Conservation (phyloP, 352 stramenopile genomes). For the Aphanomyces invadans region DNA sequence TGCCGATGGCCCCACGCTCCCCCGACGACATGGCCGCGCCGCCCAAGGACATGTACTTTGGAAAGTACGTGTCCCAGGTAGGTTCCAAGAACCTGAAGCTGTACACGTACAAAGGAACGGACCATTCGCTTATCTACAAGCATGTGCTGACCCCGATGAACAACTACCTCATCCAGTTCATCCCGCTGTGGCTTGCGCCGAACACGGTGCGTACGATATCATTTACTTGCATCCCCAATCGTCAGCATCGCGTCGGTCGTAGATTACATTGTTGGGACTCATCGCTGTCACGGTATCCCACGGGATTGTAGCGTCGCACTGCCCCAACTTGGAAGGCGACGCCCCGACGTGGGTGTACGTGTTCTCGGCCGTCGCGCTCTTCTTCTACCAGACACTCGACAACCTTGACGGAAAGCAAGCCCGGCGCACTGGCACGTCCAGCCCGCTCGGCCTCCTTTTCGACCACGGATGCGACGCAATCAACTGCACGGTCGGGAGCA, state of each 20-base stretch:
- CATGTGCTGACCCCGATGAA: constrained; percentile 83
- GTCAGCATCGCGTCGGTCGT: too few relatives aligned
- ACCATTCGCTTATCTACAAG: constrained; percentile 85
- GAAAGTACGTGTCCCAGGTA: constrained; percentile 81
- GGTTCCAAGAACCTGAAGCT: constrained; percentile 76
- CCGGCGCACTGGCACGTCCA: constrained; percentile 68
- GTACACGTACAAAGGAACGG: constrained; percentile 78
- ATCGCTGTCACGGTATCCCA: constrained; percentile 57
- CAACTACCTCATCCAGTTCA: constrained; percentile 61
- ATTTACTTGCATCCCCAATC: too few relatives aligned
- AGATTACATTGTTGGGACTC: constrained; percentile 73
- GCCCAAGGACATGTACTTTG: constrained; percentile 78
- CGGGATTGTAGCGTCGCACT: constrained; percentile 56
- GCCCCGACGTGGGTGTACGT: constrained; percentile 64
- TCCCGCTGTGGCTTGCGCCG: constrained; percentile 72
- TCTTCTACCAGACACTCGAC: constrained; percentile 77
- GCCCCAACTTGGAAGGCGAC: constrained; percentile 61
- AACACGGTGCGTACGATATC: constrained; percentile 46
- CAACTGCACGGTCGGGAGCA: constrained; percentile 72
- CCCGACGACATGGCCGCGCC: background rate
- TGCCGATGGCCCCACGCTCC: background rate
- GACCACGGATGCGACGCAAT: constrained; percentile 79
- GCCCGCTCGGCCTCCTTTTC: constrained; percentile 71
- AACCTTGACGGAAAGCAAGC: constrained; percentile 83
- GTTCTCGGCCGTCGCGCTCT: constrained; percentile 47